A percentile compares a stretch with the other conserved stretches of the same genome.
These are phyloP conservation scores for Yarrowia sp. DNA, from an alignment of 805 yeast genomes.

Conservation along the genomic window DNA sequence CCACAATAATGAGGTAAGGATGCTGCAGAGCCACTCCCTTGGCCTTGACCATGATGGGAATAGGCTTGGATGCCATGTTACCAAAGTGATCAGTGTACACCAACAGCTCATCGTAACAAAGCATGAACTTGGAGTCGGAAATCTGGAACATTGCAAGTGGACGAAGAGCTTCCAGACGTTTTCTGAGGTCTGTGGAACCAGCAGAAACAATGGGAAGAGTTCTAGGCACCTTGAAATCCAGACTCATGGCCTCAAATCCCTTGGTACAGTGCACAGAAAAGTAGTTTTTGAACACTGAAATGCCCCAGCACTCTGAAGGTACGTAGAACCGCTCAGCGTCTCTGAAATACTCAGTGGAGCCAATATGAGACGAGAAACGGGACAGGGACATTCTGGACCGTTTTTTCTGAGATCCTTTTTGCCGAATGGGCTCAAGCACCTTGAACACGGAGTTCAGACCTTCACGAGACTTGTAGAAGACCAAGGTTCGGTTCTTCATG, in stretches of 20 bases:
- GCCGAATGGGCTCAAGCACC: conserved; percentile 56
- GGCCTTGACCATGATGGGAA: conserved; percentile 44
- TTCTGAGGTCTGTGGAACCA: conserved; percentile 36
- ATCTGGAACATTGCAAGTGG: conserved; percentile 67
- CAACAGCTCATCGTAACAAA: conserved; percentile 71
- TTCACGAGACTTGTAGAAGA: conserved; percentile 57
- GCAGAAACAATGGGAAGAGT: conserved; percentile 51
- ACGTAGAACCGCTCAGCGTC: conserved; percentile 50
- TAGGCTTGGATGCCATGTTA: conserved; percentile 41
- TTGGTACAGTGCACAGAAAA: conserved; percentile 64
- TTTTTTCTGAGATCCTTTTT: conserved; percentile 35
- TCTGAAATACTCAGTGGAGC: conserved; percentile 45
- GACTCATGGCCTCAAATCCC: conserved; percentile 64
- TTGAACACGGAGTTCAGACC: conserved; percentile 53
- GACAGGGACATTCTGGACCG: conserved; percentile 34
- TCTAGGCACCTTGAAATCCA: conserved; percentile 55
- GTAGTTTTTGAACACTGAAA: conserved; percentile 63
- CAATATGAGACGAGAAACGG: conserved; percentile 30
- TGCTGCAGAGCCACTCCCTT: conserved; percentile 44
- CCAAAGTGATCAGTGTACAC: conserved; percentile 58
- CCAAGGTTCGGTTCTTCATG: conserved; percentile 59
- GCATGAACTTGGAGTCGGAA: conserved; percentile 51
- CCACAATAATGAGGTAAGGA: conserved; percentile 53
- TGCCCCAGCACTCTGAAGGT: conserved; percentile 56
- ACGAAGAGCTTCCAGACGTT: conserved; percentile 42